phyloP scores from a whole-genome alignment of 1,284 basidiomycete genomes.

The Agroathelia rolfsii region DNA sequence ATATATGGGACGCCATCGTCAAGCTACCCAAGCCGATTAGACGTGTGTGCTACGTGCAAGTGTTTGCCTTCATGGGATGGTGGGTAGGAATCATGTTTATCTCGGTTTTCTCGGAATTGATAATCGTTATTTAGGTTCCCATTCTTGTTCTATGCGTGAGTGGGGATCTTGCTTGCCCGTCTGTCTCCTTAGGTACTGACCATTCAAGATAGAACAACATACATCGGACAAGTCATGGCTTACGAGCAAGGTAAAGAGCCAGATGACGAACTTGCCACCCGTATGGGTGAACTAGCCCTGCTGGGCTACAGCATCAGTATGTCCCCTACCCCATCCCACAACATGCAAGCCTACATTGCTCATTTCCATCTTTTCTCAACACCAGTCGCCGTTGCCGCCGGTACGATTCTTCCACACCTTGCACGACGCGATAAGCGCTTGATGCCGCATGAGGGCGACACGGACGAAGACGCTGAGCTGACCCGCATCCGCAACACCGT shows the following conservation, averaged over 20 bases:
- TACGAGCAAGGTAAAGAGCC: conserved; percentile 64
- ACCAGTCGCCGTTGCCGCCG: conserved; percentile 81
- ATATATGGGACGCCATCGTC: conserved; percentile 65
- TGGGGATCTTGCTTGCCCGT: conserved; percentile 9
- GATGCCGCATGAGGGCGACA: conserved; percentile 58
- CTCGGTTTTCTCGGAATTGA: conserved; percentile 4
- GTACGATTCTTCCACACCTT: conserved; percentile 75
- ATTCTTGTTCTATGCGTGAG: conserved; percentile 85
- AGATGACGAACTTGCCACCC: conserved; percentile 71
- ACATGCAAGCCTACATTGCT: too few relatives aligned
- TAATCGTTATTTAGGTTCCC: conserved; percentile 66
- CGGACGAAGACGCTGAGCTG: conserved; percentile 65
- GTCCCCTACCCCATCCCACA: conserved; percentile 16
- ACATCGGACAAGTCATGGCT: conserved; percentile 86
- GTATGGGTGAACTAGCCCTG: conserved; percentile 84
- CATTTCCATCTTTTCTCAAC: too few relatives aligned
- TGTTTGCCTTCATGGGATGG: conserved; percentile 93
- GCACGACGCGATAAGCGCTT: conserved; percentile 71
- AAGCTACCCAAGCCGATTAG: conserved; percentile 76
- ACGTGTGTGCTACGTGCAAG: conserved; percentile 83
- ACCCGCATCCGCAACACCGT: conserved; percentile 60
- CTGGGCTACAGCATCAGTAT: conserved; percentile 81
- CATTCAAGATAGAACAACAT: conserved; percentile 58
- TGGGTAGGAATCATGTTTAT: conserved; percentile 21
- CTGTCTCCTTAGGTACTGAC: conserved; percentile 2